These are phyloP conservation scores for Isatis tinctoria DNA, from an alignment of 345 rosid genomes.

Conservation along the genomic window DNA sequence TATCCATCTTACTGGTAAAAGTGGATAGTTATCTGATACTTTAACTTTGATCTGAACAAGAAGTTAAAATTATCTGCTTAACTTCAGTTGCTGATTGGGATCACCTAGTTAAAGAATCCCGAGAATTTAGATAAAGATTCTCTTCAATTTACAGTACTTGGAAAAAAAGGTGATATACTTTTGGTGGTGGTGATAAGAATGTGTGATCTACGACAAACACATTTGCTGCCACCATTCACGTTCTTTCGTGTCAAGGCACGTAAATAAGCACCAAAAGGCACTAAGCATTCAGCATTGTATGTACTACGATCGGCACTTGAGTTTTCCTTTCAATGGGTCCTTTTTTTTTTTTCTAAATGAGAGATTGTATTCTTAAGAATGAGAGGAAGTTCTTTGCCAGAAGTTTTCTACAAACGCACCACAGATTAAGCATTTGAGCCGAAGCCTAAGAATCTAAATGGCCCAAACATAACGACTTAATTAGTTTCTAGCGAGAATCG, in stretches of 20 bases:
- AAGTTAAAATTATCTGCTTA: slow-evolving; percentile 9
- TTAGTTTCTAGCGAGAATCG: neutral
- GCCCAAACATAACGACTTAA: neutral
- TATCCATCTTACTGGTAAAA: neutral
- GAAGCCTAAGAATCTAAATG: neutral
- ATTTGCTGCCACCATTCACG: neutral
- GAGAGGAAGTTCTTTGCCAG: neutral
- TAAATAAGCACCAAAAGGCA: too few species aligned
- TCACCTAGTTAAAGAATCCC: neutral
- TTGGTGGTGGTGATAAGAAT: neutral
- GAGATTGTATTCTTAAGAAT: too few species aligned
- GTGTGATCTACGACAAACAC: slow-evolving; percentile 19
- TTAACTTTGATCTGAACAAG: neutral
- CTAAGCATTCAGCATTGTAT: too few species aligned
- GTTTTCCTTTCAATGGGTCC: too few species aligned
- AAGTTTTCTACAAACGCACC: neutral
- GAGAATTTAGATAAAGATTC: neutral
- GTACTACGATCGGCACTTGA: too few species aligned
- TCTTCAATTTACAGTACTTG: neutral
- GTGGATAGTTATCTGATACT: neutral
- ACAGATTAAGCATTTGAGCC: neutral
- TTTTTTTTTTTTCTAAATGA: too few species aligned
- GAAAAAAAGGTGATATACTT: too few species aligned
- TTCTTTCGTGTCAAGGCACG: neutral
- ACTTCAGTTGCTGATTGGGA: slow-evolving; percentile 9